Percentiles rank a stretch among this genome's conserved stretches.
phyloP scores from a whole-genome alignment of 495 filamentous ascomycete genomes.

The Trichocladium antarcticum region DNA sequence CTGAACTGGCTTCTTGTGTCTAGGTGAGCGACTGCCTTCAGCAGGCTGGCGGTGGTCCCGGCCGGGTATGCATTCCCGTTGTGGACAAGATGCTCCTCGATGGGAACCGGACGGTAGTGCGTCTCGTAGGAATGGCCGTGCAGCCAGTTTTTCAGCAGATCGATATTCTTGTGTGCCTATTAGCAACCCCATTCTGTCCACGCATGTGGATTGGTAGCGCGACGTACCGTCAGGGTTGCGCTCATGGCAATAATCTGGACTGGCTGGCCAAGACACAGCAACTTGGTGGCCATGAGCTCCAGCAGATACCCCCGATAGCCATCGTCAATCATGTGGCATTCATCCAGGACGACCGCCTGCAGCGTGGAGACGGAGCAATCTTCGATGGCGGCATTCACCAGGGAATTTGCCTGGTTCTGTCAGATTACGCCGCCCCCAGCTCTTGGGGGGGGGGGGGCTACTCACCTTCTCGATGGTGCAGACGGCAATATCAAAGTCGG shows the following conservation, averaged over 20 bases:
- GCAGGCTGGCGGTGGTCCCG: slow-evolving; percentile 49
- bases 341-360: slow-evolving; percentile 62
- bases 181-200: no score
- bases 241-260: slow-evolving; percentile 79
- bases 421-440: neutral
- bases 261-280: slow-evolving; percentile 54
- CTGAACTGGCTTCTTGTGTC: slow-evolving; percentile 28
- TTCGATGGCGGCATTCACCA: slow-evolving; percentile 65
- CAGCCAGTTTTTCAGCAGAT: slow-evolving; percentile 60
- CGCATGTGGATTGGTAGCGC: no score
- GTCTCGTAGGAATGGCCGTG: slow-evolving; percentile 62
- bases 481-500: slow-evolving; percentile 66
- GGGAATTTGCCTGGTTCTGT: slow-evolving; percentile 54
- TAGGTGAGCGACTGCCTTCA: slow-evolving; percentile 49
- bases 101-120: slow-evolving; percentile 60
- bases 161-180: slow-evolving; percentile 66
- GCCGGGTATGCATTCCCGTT: slow-evolving; percentile 60
- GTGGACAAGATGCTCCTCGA: slow-evolving; percentile 67
- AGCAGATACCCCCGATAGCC: slow-evolving; percentile 69
- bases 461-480: slow-evolving; percentile 76
- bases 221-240: slow-evolving; percentile 66
- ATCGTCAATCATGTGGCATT: slow-evolving; percentile 75
- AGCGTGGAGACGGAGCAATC: slow-evolving; percentile 56
- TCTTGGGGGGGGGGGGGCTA: slow-evolving; percentile 1
- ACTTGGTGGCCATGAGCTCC: slow-evolving; percentile 69